phyloP scores from a whole-genome alignment of 768 basidiomycete species.

The Rhizopogon salebrosus region DNA sequence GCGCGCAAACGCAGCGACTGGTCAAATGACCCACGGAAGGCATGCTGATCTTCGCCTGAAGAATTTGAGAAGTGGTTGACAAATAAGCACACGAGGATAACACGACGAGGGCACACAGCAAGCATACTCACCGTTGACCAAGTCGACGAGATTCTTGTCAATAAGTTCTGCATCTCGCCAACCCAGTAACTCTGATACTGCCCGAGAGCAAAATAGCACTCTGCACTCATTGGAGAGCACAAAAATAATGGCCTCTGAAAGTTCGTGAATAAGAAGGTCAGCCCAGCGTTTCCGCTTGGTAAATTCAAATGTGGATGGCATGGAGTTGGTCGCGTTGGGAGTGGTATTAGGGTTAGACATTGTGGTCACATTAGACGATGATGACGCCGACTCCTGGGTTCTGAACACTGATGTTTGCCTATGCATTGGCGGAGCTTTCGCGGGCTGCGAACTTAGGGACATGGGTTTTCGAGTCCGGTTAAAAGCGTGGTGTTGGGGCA shows the following conservation, averaged over 20 bases:
- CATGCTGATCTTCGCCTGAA: slow-evolving; percentile 51
- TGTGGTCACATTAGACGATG: neutral
- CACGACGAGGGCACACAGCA: neutral
- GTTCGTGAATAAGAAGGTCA: slow-evolving; percentile 71
- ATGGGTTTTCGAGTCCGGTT: slow-evolving; percentile 13
- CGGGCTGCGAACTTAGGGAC: slow-evolving; percentile 8
- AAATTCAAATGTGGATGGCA: slow-evolving; percentile 58
- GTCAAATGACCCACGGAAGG: slow-evolving; percentile 45
- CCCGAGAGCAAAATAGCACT: slow-evolving; percentile 65
- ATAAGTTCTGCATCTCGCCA: slow-evolving; percentile 73
- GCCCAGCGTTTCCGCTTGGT: slow-evolving; percentile 86
- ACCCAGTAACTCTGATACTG: slow-evolving; percentile 68
- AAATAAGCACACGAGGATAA: slow-evolving; percentile 5
- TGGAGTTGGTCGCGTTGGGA: neutral
- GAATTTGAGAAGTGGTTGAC: neutral
- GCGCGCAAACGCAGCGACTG: slow-evolving; percentile 43
- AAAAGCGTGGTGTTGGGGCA: neutral
- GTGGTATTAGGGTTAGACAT: neutral
- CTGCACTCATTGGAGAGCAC: slow-evolving; percentile 58
- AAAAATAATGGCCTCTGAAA: slow-evolving; percentile 68
- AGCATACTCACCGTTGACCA: slow-evolving; percentile 53
- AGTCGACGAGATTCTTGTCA: slow-evolving; percentile 57
- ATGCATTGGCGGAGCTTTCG: neutral
- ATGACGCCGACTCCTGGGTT: neutral
- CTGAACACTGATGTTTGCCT: neutral